Evolutionary conservation across 768 basidiomycete genomes (phyloP), one percentile per base, ranked within the genome.

Genomic region (Rhizopogon vulgaris): DNA sequence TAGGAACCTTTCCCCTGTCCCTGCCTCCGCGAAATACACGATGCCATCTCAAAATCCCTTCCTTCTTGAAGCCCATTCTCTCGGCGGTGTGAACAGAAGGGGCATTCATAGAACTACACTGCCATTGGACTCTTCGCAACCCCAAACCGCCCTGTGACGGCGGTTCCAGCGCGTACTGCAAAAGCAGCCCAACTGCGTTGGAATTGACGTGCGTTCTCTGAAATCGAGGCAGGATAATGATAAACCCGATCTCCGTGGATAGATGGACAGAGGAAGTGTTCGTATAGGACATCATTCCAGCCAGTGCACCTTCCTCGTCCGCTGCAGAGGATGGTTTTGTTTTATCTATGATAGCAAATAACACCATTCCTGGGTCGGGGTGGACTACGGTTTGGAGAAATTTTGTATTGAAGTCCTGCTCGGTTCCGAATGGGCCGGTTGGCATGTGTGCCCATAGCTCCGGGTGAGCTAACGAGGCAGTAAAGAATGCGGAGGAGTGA

Each of bases 401-500:
- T 3, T 32, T 14, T 14, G 32, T 34, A 3, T 46, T 9, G 1
- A 46, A 46, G 10, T 46, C 45, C 9, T 46, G 32, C 9, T 18
- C 32, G 22, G 30, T 24, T 46, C 34, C 8, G 56, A 73, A 79
- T 5, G 80, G 79, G 1, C 78, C 77, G 49, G 72, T 75, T 2
- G 80, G 73, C 6, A 83, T 66, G 62, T 77, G 76, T 3, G 58
- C 57, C 57, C 68, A 79, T 1, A 78, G 58, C 18, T 74, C 68
- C 12, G 72, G 72, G 48, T 72, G 60, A 4, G 60, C 50, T 8
- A 53, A 28, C 14, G 66, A 55, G 38, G 59, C 61, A 2, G 66
- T 49, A 39, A 73, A 62, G 52, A 78, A 72, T 1, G 59, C 42
- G 95, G 90, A 54, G 0, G 69, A 69, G 55, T 83, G 78, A 27